Conservation (phyloP, 345 rosid species). For the Iberis pinnata region DNA sequence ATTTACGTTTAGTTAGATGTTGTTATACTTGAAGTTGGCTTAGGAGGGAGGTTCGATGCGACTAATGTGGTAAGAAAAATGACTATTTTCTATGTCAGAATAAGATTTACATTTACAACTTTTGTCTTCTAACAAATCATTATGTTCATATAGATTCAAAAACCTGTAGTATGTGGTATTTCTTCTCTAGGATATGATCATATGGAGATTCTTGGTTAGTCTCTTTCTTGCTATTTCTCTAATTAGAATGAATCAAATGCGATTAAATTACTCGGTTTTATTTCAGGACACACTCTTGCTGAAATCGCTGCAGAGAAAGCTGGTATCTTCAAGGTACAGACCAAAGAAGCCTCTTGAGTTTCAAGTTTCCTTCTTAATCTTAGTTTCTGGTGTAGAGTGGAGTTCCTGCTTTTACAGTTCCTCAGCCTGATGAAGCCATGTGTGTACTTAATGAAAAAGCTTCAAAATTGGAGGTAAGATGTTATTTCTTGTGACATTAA, state of each 20-base stretch:
- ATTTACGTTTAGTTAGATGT: constrained; percentile 64
- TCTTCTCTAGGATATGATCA: constrained; percentile 96
- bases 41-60: constrained; percentile 87
- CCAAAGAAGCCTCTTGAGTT: neutral
- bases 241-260: neutral
- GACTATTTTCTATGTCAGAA: neutral
- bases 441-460: constrained; percentile 68
- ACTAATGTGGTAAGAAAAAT: constrained; percentile 67
- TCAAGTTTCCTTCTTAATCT: constrained; percentile 5
- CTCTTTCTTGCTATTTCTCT: neutral
- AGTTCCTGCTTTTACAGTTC: constrained; percentile 78
- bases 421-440: constrained; percentile 93
- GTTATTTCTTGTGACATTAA: no score
- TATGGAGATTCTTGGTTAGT: constrained; percentile 99
- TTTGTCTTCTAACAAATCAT: neutral
- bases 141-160: constrained; percentile 44
- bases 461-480: constrained; percentile 53
- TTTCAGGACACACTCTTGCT: constrained; percentile 71
- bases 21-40: constrained; percentile 87
- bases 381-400: constrained; percentile 41
- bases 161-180: constrained; percentile 81
- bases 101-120: neutral
- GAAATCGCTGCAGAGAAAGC: constrained; percentile 95
- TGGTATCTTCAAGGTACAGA: constrained; percentile 79
- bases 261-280: neutral